phyloP scores from a whole-genome alignment of 441 rosid species.

The Erysimum cheiri region DNA sequence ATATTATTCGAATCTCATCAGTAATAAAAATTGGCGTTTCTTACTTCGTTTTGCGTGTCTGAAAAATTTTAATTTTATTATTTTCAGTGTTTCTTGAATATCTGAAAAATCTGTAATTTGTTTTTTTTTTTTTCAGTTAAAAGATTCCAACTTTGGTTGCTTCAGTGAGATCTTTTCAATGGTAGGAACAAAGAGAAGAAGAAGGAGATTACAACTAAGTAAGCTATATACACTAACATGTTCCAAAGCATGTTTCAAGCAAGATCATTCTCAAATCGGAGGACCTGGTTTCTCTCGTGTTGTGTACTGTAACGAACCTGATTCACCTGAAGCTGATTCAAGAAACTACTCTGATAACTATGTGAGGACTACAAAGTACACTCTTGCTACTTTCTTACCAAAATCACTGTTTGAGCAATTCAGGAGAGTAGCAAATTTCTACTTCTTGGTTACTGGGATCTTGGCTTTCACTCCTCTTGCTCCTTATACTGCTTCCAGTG shows the following conservation, averaged over 20 bases:
- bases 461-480: slow-evolving; percentile 64
- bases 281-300: slow-evolving; percentile 71
- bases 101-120: too few relatives aligned
- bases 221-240: slow-evolving; percentile 54
- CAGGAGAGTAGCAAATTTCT: slow-evolving; percentile 78
- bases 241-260: slow-evolving; percentile 47
- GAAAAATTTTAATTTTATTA: neutral
- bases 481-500: slow-evolving; percentile 59
- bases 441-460: slow-evolving; percentile 62
- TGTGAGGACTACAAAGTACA: slow-evolving; percentile 71
- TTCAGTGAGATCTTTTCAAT: slow-evolving; percentile 26
- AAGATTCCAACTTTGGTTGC: too few relatives aligned
- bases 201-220: slow-evolving; percentile 58
- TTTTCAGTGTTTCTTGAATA: slow-evolving; percentile 33
- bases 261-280: slow-evolving; percentile 68
- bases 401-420: slow-evolving; percentile 84
- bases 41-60: slow-evolving; percentile 28
- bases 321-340: slow-evolving; percentile 52
- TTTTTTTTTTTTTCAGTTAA: too few relatives aligned
- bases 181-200: slow-evolving; percentile 51
- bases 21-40: slow-evolving; percentile 16
- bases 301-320: slow-evolving; percentile 70
- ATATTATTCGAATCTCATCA: slow-evolving; percentile 8
- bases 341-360: slow-evolving; percentile 55
- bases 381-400: slow-evolving; percentile 65